Conservation (phyloP, 371 early-diverging fungal species). For the Blastocladiella emersonii region DNA sequence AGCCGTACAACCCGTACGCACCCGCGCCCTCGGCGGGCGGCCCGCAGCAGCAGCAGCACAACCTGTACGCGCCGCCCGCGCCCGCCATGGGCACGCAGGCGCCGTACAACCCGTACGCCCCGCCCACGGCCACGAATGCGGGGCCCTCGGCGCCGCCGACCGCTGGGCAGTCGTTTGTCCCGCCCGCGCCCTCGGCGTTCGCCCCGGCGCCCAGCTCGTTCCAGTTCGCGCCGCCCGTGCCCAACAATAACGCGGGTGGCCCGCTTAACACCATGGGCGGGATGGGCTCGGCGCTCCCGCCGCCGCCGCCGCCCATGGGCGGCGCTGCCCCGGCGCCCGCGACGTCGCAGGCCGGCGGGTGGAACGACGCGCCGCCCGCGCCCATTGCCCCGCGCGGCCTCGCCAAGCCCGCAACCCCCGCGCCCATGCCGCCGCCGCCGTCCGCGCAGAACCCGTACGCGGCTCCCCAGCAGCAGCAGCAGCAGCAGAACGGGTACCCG, state of each 20-base stretch:
- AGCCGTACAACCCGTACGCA: not conserved
- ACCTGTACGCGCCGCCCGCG: not conserved
- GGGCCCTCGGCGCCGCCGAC: no score
- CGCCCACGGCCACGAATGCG: no score
- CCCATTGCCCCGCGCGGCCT: not conserved
- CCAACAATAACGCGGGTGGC: not conserved
- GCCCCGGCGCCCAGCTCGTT: no score
- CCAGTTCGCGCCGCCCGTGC: not conserved
- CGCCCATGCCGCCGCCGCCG: not conserved
- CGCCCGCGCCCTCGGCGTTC: no score
- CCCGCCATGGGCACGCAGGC: not conserved
- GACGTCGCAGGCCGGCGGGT: not conserved
- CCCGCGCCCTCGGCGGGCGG: not conserved
- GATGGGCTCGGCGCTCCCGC: not conserved
- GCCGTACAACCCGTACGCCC: no score
- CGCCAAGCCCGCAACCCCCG: not conserved
- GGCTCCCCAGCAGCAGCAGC: conserved; percentile 16
- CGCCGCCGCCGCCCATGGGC: not conserved
- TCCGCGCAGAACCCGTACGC: conserved; percentile 5
- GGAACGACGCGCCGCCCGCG: not conserved
- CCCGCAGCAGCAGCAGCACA: not conserved
- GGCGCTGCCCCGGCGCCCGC: not conserved
- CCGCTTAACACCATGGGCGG: not conserved
- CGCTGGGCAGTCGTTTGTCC: no score
- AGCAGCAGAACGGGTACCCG: not conserved